Conservation (phyloP, 164 flowering plant species). For the Umbilicus rupestris region DNA sequence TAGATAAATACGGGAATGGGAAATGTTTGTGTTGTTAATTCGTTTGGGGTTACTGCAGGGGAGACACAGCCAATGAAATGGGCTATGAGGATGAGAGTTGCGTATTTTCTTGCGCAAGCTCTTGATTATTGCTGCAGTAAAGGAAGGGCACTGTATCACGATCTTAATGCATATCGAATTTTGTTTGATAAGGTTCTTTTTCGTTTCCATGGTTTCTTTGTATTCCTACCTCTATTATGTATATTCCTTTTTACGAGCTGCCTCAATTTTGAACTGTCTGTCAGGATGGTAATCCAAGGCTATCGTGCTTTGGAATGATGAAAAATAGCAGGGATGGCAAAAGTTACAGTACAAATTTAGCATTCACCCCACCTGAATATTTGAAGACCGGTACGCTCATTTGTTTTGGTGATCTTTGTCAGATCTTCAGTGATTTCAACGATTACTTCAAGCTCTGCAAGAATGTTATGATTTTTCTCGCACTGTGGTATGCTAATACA, state of each 20-base stretch:
- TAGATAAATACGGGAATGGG: background rate
- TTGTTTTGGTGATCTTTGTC: background rate
- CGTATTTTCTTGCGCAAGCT: conserved; percentile 72
- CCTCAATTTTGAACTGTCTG: conserved; percentile 2
- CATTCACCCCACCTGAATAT: conserved; percentile 69
- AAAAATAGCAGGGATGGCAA: conserved; percentile 66
- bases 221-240: background rate
- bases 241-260: background rate
- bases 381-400: conserved; percentile 38
- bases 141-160: conserved; percentile 86
- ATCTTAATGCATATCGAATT: conserved; percentile 81
- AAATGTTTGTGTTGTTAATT: background rate
- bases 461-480: background rate
- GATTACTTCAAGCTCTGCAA: background rate
- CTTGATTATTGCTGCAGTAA: conserved; percentile 79
- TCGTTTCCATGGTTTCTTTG: background rate
- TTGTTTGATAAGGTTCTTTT: conserved; percentile 49
- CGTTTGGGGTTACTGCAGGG: conserved; percentile 41
- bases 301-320: conserved; percentile 68
- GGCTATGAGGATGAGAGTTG: conserved; percentile 95
- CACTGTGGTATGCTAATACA: conserved; percentile 7
- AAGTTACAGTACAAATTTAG: conserved; percentile 69
- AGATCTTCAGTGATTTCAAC: background rate
- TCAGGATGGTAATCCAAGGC: conserved; percentile 59
- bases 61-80: conserved; percentile 90